phyloP scores from a whole-genome alignment of 2,329 filamentous ascomycete species.

The Sarocladium kiliense region DNA sequence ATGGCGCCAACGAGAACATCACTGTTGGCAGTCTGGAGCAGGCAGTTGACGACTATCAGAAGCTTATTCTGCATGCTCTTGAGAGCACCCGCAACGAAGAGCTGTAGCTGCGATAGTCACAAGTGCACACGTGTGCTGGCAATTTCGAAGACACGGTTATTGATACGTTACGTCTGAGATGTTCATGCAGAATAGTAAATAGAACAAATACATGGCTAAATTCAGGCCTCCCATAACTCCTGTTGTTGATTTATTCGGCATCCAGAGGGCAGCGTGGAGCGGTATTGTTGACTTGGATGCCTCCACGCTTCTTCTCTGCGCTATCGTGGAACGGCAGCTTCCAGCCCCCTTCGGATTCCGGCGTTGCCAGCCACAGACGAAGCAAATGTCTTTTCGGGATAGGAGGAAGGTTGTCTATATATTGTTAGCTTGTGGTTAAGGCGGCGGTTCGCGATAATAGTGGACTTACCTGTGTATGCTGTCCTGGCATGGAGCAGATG shows the following conservation, averaged over 20 bases:
- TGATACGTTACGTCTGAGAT: no score
- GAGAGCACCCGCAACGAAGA: neutral
- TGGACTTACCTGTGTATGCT: constrained; percentile 54
- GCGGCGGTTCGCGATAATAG: no score
- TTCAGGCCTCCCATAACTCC: no score
- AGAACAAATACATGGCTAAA: no score
- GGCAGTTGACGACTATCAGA: constrained; percentile 76
- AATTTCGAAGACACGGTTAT: no score
- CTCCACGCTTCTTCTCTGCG: constrained; percentile 79
- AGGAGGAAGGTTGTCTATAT: constrained; percentile 8
- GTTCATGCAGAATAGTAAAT: neutral
- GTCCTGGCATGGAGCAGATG: constrained; percentile 80
- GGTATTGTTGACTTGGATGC: constrained; percentile 80
- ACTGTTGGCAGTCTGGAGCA: constrained; percentile 69
- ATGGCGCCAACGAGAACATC: constrained; percentile 77
- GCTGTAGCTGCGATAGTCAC: neutral
- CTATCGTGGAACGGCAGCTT: constrained; percentile 76
- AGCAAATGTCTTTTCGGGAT: constrained; percentile 63
- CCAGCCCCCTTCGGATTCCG: constrained; percentile 81
- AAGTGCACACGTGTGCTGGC: no score
- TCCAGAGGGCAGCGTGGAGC: constrained; percentile 70
- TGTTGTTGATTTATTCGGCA: constrained; percentile 54
- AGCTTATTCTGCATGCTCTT: constrained; percentile 53
- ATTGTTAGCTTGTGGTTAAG: neutral
- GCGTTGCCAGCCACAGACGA: constrained; percentile 78